Evolutionary conservation across 345 rosid genomes (phyloP).

Genomic region (Dipteronia dyeriana): DNA sequence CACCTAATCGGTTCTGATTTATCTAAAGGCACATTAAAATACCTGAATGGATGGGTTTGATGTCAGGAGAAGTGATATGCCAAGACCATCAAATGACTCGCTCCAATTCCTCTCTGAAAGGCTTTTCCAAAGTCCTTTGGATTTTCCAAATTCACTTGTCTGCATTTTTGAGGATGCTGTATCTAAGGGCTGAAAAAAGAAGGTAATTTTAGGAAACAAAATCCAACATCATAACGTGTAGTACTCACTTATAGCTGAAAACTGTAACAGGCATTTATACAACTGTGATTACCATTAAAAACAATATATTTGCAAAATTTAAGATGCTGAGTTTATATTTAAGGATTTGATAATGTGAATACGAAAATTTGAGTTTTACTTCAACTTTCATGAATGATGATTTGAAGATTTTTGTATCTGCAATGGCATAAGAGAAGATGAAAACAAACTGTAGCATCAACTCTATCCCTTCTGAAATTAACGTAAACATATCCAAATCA

Average conservation of each 20-base stretch:
- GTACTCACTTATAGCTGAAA: not conserved
- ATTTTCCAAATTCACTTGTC: constrained; percentile 90
- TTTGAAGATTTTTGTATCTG: not conserved
- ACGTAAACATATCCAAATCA: not conserved
- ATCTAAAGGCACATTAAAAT: constrained; percentile 1
- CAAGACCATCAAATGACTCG: constrained; percentile 86
- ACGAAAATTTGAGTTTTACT: not conserved
- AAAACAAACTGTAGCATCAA: not conserved
- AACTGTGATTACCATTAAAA: not conserved
- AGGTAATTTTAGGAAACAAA: constrained; percentile 18
- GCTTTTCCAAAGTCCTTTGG: constrained; percentile 88
- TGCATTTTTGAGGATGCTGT: constrained; percentile 97
- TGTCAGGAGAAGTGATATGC: constrained; percentile 89
- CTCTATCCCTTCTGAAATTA: not conserved
- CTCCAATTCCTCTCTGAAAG: constrained; percentile 69
- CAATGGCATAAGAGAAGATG: not conserved
- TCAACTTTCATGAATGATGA: not conserved
- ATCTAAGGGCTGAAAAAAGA: constrained; percentile 71
- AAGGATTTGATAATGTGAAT: not conserved
- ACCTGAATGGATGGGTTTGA: constrained; percentile 97
- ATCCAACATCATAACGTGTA: not conserved
- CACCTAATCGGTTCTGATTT: too few species aligned
- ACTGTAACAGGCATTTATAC: not conserved
- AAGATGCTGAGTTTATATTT: not conserved
- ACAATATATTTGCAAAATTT: not conserved